Conservation (phyloP, 352 stramenopile species). For the Pythium chondricola region DNA sequence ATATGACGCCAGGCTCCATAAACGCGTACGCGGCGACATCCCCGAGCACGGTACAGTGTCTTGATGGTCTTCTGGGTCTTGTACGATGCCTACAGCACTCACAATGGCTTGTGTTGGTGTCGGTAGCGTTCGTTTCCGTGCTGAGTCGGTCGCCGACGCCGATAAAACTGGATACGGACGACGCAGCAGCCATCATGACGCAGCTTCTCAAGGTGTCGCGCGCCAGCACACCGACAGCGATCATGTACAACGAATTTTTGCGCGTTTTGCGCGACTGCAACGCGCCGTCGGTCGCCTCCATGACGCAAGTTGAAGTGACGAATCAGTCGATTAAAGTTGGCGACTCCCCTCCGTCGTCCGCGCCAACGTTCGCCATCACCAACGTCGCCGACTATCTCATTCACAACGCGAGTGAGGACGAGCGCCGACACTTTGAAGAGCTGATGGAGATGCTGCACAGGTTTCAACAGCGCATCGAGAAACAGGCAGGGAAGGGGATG, state of each 20-base stretch:
- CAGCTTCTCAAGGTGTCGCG: conserved; percentile 32
- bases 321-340: not conserved
- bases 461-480: conserved; percentile 24
- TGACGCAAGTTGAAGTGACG: not conserved
- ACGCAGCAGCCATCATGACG: conserved; percentile 24
- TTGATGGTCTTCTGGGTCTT: not conserved
- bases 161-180: conserved; percentile 26
- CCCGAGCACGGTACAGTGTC: conserved; percentile 22
- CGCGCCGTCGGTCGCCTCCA: not conserved
- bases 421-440: conserved; percentile 48
- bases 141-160: not conserved
- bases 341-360: too few relatives aligned
- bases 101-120: not conserved
- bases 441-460: conserved; percentile 48
- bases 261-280: conserved; percentile 12
- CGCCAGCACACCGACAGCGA: conserved; percentile 8
- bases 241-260: conserved; percentile 41
- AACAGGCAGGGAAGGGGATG: not conserved
- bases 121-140: conserved; percentile 3
- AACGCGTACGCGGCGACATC: conserved; percentile 18
- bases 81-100: not conserved
- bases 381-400: conserved; percentile 52
- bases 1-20: conserved; percentile 33
- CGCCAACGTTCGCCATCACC: not conserved
- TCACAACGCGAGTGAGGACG: conserved; percentile 25